Base-by-base conservation (phyloP, 352 stramenopile species). In the Discostella stelligera region DNA sequence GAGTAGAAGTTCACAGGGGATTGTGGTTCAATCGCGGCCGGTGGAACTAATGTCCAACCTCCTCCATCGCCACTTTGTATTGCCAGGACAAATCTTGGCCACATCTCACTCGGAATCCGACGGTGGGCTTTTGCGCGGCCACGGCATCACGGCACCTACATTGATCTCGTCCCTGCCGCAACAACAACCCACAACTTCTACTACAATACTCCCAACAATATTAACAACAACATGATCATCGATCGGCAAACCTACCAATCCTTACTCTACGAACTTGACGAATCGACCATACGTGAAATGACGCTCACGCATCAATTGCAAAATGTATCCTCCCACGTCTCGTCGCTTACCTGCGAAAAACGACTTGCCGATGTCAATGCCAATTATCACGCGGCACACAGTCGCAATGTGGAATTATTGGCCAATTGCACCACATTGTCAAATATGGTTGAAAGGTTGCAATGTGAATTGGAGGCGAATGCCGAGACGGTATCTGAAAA, bases 71-170 rank as follows among this genome's bases (percentile, higher is more conserved):
- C 80, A 89, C 70, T 86, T 93, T 52, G 87, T 93, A n/a, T 77
- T 93, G 30, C 87, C 87, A 9, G 87, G 87, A 48, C 85, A 93
- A 79, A 64, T 93, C 4, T 74, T 93, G 56, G 87, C 87, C 39
- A 84, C 80, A 13, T 82, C 82, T 7, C 52, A 80, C 60, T 84
- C 79, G 7, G 71, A 80, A 66, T 74, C 74, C 23, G 78, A 90
- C 52, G 81, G 80, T 39, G 83, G 84, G 9, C 94, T 91, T 74
- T 74, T 98, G 60, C 94, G 95, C 56, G 96, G 96, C 48, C 96
- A 98, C 76, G 96, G 96, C 48, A 98, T 48, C 96, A 98, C 76
- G 96, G 96, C 48, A 98, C 95, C 18, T 98, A 98, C 84, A 86
- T 98, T 46, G 95, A 96, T 84, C 60, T 84, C 21, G 66, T 84